Base-by-base conservation (phyloP, 1,284 basidiomycete genomes). In the Tilletiaria anomala region DNA sequence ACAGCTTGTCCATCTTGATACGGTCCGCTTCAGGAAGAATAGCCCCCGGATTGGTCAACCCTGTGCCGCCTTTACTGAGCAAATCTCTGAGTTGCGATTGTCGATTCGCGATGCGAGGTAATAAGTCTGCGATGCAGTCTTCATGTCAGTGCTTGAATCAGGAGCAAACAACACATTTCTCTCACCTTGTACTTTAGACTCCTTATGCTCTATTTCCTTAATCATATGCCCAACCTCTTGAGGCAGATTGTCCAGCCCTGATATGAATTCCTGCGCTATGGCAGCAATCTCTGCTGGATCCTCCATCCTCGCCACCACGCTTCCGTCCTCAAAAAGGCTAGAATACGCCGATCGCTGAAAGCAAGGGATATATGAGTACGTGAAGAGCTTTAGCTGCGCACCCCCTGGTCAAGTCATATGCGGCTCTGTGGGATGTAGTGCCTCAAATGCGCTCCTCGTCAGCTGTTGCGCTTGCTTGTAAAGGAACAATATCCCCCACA, bases 141-240 rank as follows among this genome's bases (percentile, higher is more conserved):
- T 11, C 16, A 26, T 17, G 35, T 20, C 5, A 37, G 5, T n/a
- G 35, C 11, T 11, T 37, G 22, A 34, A 56, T 45, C 2, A 60
- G 35, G 34, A 61, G 58, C 10, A 48, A 45, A 32, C 61, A 45
- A 24, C 58, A 56, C 14, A 46, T 29, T 24, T 64, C 59, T n/a
- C 60, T 35, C 8, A 62, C 60, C 22, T 65, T 58, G 12, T 58
- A 50, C 43, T 65, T 63, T 36, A 43, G 47, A 39, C n/a, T 65
- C 63, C 43, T 65, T 65, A 40, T 62, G 54, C 29, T 64, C 55
- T 32, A 65, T 64, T 45, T 65, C 63, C 35, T 60, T 58, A 38
- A 65, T 39, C 34, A 61, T 48, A 36, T 64, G 61, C 8, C 44
- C 50, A n/a, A 65, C 57, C 35, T 65, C 61, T 17, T 53, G 53